Conservation (phyloP, 2,329 filamentous ascomycete species). For the Coniochaeta prunicola region DNA sequence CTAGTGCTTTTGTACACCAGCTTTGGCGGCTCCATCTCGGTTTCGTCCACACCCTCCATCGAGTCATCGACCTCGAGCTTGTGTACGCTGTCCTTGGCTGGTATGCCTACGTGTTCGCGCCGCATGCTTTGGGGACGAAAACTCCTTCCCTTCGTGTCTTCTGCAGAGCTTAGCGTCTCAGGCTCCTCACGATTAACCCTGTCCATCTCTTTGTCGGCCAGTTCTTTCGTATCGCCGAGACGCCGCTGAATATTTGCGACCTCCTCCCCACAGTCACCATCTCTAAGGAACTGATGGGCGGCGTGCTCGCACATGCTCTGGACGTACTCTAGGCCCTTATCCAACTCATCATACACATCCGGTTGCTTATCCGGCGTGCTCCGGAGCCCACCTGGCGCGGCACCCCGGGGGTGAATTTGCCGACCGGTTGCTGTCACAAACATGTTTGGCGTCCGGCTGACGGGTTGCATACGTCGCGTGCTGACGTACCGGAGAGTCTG, state of each 20-base stretch:
- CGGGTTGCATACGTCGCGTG: slow-evolving; percentile 28
- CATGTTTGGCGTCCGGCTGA: slow-evolving; percentile 12
- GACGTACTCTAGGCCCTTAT: slow-evolving; percentile 71
- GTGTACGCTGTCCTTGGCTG: slow-evolving; percentile 8
- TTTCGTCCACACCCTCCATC: slow-evolving; percentile 26
- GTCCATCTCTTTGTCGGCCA: slow-evolving; percentile 53
- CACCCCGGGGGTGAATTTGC: slow-evolving; percentile 12
- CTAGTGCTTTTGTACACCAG: slow-evolving; percentile 36
- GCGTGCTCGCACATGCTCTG: slow-evolving; percentile 79
- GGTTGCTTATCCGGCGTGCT: slow-evolving; percentile 19
- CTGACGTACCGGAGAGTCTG: slow-evolving; percentile 29
- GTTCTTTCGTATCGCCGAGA: slow-evolving; percentile 54
- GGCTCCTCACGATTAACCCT: slow-evolving; percentile 47
- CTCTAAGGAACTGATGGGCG: slow-evolving; percentile 82
- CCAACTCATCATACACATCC: slow-evolving; percentile 64
- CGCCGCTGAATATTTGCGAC: slow-evolving; percentile 61
- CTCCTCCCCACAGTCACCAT: slow-evolving; percentile 76
- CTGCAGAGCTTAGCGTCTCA: slow-evolving; percentile 28
- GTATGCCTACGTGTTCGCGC: slow-evolving; percentile 29
- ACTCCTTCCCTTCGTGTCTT: slow-evolving; percentile 34
- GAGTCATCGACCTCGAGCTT: slow-evolving; percentile 34
- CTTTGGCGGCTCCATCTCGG: slow-evolving; percentile 21
- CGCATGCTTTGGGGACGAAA: slow-evolving; percentile 48
- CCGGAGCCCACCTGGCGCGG: slow-evolving; percentile 13
- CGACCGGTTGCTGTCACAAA: slow-evolving; percentile 18